Percentiles rank a stretch among this genome's conserved stretches.
Evolutionary conservation across 345 rosid species (phyloP).

Genomic region (Dimocarpus longan): DNA sequence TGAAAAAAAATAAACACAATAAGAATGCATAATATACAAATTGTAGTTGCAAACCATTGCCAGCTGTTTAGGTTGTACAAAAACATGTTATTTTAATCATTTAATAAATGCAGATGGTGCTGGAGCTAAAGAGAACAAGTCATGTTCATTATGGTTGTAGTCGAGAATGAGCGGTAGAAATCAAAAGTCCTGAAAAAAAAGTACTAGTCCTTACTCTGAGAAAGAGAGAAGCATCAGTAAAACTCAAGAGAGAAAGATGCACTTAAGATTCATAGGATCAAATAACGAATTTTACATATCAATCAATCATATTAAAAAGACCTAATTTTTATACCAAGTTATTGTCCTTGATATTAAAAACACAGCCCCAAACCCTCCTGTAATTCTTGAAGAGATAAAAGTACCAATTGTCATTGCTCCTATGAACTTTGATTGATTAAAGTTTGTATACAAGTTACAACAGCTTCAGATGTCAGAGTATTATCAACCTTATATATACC

Average conservation of each 20-base stretch:
- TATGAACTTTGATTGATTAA: neutral
- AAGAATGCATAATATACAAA: too few relatives aligned
- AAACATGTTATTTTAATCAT: too few relatives aligned
- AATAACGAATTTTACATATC: neutral
- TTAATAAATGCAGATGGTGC: neutral
- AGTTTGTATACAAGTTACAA: constrained; percentile 31
- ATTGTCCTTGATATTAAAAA: neutral
- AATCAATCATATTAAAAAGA: too few relatives aligned
- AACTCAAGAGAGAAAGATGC: neutral
- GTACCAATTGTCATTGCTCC: neutral
- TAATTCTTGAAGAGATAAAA: neutral
- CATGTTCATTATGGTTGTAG: too few relatives aligned
- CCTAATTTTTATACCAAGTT: neutral
- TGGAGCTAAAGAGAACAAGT: too few relatives aligned
- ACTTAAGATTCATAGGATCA: neutral
- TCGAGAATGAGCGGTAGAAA: too few relatives aligned
- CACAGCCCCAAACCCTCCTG: neutral
- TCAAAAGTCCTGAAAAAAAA: too few relatives aligned
- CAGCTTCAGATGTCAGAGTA: constrained; percentile 47
- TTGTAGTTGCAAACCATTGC: too few relatives aligned
- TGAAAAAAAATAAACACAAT: too few relatives aligned
- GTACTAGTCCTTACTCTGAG: too few relatives aligned
- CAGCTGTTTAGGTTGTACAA: too few relatives aligned
- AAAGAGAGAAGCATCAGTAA: too few relatives aligned
- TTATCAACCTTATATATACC: constrained; percentile 59